Conservation (phyloP, 345 rosid genomes). For the Eucalyptus marginata region DNA sequence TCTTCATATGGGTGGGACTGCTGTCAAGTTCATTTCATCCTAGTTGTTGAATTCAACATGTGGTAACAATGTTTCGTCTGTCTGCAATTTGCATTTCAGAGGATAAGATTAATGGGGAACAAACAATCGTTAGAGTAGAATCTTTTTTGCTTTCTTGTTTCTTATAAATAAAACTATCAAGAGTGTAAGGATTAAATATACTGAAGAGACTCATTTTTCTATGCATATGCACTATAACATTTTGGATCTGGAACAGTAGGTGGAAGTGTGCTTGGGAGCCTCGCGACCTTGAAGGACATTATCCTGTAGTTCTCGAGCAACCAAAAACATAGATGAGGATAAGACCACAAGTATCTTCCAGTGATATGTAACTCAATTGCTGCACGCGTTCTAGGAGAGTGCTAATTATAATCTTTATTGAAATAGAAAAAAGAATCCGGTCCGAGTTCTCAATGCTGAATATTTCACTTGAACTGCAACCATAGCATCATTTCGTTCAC, state of each 20-base stretch:
- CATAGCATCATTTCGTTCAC: not conserved
- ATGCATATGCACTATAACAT: not conserved
- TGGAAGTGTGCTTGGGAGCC: not conserved
- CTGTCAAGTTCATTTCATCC: not conserved
- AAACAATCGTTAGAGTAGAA: not conserved
- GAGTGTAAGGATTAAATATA: not conserved
- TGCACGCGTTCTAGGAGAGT: not conserved
- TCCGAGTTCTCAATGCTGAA: not conserved
- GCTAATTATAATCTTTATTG: not conserved
- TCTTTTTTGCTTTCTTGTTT: not conserved
- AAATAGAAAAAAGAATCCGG: not conserved
- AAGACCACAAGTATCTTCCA: not conserved
- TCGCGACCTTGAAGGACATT: not conserved
- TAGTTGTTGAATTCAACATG: not conserved
- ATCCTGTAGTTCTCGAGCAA: not conserved
- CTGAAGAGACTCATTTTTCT: not conserved
- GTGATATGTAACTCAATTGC: not conserved
- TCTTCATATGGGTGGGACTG: not conserved
- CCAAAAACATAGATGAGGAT: not conserved
- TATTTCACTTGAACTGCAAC: not conserved
- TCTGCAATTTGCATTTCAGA: not conserved
- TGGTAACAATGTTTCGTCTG: not conserved
- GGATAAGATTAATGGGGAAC: not conserved
- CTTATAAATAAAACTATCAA: not conserved
- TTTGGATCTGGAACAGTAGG: not conserved